phyloP scores from a whole-genome alignment of 2,329 filamentous ascomycete genomes.

The Diaporthe sp. region DNA sequence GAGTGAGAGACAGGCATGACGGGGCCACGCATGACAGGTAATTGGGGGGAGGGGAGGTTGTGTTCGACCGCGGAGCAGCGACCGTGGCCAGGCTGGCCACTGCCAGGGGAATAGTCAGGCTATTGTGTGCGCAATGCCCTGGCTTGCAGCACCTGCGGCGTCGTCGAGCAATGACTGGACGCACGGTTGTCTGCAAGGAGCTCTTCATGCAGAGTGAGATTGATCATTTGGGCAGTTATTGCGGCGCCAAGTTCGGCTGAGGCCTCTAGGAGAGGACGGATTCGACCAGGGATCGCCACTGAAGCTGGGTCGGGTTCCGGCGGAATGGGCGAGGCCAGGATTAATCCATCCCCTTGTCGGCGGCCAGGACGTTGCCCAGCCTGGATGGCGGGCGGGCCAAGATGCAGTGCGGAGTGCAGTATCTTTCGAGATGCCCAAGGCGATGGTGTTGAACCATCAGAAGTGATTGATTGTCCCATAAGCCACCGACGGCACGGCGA shows the following conservation, averaged over 20 bases:
- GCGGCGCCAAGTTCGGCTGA: conserved; percentile 17
- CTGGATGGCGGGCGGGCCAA: background rate
- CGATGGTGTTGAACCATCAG: background rate
- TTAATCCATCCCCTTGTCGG: background rate
- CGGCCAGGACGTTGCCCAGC: background rate
- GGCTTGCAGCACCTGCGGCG: conserved; percentile 16
- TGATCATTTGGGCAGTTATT: conserved; percentile 29
- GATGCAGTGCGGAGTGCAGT: background rate
- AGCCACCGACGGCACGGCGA: conserved; percentile 10
- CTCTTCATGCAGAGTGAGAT: conserved; percentile 27
- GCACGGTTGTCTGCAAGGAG: conserved; percentile 5
- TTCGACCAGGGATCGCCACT: background rate
- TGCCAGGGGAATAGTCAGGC: background rate
- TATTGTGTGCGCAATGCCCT: conserved; percentile 6
- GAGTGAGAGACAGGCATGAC: conserved; percentile 3
- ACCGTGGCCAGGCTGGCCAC: background rate
- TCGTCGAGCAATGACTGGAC: conserved; percentile 13
- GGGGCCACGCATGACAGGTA: background rate
- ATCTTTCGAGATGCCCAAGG: background rate
- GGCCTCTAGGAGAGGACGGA: background rate
- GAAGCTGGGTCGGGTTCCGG: background rate
- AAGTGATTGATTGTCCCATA: background rate
- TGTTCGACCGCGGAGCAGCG: background rate
- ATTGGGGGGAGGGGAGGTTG: background rate
- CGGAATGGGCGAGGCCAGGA: conserved; percentile 15